phyloP scores from a whole-genome alignment of 2,329 filamentous ascomycete species.

The Falciphora oryzae region DNA sequence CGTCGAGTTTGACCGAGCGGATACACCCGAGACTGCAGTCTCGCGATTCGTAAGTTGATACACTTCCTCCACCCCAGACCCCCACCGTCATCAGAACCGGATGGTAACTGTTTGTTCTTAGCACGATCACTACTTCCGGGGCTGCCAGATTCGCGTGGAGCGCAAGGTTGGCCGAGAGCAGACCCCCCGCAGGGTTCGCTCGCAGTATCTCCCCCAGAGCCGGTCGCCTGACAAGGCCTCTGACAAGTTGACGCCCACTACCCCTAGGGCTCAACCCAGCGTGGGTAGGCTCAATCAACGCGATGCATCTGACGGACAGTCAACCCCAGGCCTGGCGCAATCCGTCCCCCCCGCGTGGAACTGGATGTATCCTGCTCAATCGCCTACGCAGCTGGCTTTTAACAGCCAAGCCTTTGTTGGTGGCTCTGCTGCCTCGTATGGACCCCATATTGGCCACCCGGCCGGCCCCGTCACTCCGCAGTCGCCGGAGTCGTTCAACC shows the following conservation, averaged over 20 bases:
- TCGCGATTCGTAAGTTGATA: background rate
- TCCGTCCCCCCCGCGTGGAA: slow-evolving; percentile 2
- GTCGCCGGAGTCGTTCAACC: slow-evolving; percentile 6
- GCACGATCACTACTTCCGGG: slow-evolving; percentile 1
- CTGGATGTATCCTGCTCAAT: slow-evolving; percentile 2
- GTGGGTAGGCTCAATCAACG: background rate
- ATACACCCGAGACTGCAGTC: slow-evolving; percentile 15
- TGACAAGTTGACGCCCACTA: slow-evolving; percentile 4
- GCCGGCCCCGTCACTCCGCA: slow-evolving; percentile 6
- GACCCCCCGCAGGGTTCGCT: slow-evolving; percentile 6
- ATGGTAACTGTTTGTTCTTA: background rate
- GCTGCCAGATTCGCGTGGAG: slow-evolving; percentile 5
- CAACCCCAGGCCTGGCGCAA: background rate
- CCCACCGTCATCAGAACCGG: background rate
- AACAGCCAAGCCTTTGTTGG: slow-evolving; percentile 3
- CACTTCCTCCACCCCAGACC: too few species aligned
- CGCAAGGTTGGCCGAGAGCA: slow-evolving; percentile 9
- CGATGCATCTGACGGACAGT: background rate
- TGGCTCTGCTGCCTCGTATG: background rate
- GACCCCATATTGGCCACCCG: background rate
- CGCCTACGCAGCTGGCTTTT: slow-evolving; percentile 3
- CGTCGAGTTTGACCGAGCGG: slow-evolving; percentile 17
- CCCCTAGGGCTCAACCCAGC: background rate
- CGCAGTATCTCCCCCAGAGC: background rate
- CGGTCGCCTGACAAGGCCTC: background rate